phyloP scores from a whole-genome alignment of 441 rosid species.

The Pelargonium hybrid region DNA sequence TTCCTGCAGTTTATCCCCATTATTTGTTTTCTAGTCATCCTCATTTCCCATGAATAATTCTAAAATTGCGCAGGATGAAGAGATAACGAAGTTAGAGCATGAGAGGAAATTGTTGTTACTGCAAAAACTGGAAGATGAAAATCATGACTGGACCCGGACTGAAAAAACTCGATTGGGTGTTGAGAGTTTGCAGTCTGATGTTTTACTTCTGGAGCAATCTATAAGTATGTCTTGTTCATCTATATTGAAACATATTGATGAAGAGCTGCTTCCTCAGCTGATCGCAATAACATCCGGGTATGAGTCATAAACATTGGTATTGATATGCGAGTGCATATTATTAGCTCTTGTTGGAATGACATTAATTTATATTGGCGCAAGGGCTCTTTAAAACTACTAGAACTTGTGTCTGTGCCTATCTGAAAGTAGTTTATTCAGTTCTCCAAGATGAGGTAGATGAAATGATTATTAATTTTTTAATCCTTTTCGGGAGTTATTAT shows the following conservation, averaged over 20 bases:
- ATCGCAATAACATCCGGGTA: slow-evolving; percentile 74
- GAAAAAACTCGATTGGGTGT: slow-evolving; percentile 53
- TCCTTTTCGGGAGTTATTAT: neutral
- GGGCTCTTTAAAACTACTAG: too few species aligned
- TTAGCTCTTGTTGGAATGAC: slow-evolving; percentile 2
- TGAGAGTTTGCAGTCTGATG: slow-evolving; percentile 47
- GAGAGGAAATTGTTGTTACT: slow-evolving; percentile 56
- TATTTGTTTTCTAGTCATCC: neutral
- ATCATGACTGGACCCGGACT: slow-evolving; percentile 41
- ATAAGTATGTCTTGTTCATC: slow-evolving; percentile 36
- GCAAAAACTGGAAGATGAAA: slow-evolving; percentile 60
- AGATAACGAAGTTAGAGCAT: slow-evolving; percentile 52
- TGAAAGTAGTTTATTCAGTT: too few species aligned
- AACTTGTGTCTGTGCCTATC: too few species aligned
- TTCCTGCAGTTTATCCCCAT: neutral
- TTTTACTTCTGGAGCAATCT: slow-evolving; percentile 45
- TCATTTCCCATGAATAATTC: neutral
- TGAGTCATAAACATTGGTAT: slow-evolving; percentile 11
- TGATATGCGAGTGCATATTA: neutral
- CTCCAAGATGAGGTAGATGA: neutral
- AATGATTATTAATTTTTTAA: neutral
- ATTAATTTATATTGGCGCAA: neutral
- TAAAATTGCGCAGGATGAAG: slow-evolving; percentile 58
- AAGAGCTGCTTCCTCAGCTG: slow-evolving; percentile 83
- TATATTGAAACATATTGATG: slow-evolving; percentile 46